Evolutionary conservation across 805 yeast genomes (phyloP), one percentile per base, ranked within the genome.

Genomic region (Yamadazyma paraphyllophila): DNA sequence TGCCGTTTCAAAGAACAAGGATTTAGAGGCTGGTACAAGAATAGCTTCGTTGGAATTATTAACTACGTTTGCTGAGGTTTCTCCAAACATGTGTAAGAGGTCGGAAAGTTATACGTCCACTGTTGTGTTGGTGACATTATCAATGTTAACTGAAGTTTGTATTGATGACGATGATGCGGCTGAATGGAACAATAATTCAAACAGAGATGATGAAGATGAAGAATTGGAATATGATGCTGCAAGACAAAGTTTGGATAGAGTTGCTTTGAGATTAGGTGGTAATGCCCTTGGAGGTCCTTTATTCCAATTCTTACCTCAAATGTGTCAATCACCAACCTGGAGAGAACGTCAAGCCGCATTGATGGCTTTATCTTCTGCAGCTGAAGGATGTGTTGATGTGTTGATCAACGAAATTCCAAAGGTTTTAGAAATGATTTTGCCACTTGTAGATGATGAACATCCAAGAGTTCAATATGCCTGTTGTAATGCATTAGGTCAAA

Each of bases 391-490:
- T 67, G 77, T 88, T 40, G 97, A 91, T 54, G 89, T 86, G 11
- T 75, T 94, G 66, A 85, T 88, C 39, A 71, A 79, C 27, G 96
- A 90, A 61, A 85, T 89, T 40, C 87, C 90, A 48, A 81, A 80
- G 58, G 81, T 94, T 38, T 70, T 94, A 53, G 95, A 88, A 56
- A 76, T 92, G 81, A 83, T 94, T 29, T 63, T 89, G 55, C 97
- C 98, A 3, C 73, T 85, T n/a, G 73, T 94, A 50, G 74, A 81
- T 41, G 98, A 94, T 65, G 79, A 80, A 4, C 97, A 94, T 60
- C 84, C 96, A 54, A 82, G 99, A 63, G 99, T 94, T 44, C 98
- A 92, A 61, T 92, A 90, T 71, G 97, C 97, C 27, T 87, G 96
- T 54, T 94, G 98, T 72, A 94, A 94, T 62, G 96, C 97, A 0